Evolutionary conservation across 192 early-diverging fungal genomes (phyloP), one percentile per base, ranked within the genome.

Genomic region (Coemansia sp.): DNA sequence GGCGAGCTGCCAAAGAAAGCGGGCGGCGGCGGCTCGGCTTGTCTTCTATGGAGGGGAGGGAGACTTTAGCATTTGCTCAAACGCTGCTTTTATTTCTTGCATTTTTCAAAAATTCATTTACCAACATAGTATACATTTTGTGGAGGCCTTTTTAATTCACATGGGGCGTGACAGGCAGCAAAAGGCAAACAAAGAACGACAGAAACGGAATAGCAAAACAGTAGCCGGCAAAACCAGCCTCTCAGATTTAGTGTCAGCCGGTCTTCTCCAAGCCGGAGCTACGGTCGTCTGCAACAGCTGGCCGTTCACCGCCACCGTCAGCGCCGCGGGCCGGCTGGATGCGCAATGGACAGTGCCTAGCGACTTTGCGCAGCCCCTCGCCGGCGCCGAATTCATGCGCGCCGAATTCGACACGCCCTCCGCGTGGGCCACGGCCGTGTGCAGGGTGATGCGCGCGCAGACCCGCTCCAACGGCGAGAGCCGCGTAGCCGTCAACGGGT

Each of bases 391-490:
- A 40, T 78, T 75, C 45, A 85, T 85, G 83, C 66, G 61, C 10
- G 11, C 69, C 2, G 69, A 74, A 42, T 89, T 86, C 36, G 87
- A 88, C 51, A 89, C 87, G 5, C 88, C 88, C 9, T 85, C 84
- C 24, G 87, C 88, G 2, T 89, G 84, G 86, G 88, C 87, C 6
- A 88, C 88, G 1, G 87, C 87, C 0, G 84, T 89, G 42, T 84
- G 86, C 57, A 77, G 85, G 17, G 83, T 84, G 10, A 82, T 77
- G 67, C 69, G 85, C 6, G 81, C 81, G 19, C 81, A 57, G 5
- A 33, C 51, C 6, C 51, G 51, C 27, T 29, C 54, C 29, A 57
- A 35, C 31, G 54, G 63, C 34, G 81, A 83, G 57, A 75, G 76
- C 44, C 77, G 84, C 4, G 87, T 88, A 2, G 86, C 87, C 1